Conservation (phyloP, 2,329 filamentous ascomycete species). For the Fusarium sp. region DNA sequence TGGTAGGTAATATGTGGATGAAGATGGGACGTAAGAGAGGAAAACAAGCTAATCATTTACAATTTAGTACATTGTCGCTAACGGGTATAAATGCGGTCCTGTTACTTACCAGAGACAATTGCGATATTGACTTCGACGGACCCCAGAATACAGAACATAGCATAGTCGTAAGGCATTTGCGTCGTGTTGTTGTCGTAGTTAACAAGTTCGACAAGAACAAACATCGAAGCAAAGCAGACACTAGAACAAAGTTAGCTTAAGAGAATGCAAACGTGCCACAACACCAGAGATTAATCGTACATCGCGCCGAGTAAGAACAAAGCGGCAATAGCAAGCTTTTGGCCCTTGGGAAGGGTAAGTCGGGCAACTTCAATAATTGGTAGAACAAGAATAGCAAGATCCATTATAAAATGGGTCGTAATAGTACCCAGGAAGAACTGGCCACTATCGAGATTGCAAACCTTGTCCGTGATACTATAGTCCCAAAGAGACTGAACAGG, state of each 20-base stretch:
- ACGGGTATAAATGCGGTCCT: neutral
- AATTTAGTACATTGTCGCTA: neutral
- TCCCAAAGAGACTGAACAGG: constrained; percentile 52
- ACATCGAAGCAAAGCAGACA: constrained; percentile 33
- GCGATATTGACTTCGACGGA: constrained; percentile 39
- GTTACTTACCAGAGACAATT: constrained; percentile 34
- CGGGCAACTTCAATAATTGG: constrained; percentile 40
- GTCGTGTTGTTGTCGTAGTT: constrained; percentile 17
- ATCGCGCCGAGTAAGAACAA: constrained; percentile 17
- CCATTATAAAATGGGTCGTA: constrained; percentile 49
- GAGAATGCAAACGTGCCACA: fast-evolving
- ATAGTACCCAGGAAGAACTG: constrained; percentile 51
- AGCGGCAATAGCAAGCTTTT: constrained; percentile 16
- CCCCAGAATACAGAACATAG: constrained; percentile 27
- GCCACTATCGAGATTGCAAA: constrained; percentile 47
- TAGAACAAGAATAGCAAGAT: constrained; percentile 48
- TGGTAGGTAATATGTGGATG: constrained; percentile 22
- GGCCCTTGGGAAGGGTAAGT: neutral
- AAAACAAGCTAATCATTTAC: constrained; percentile 25
- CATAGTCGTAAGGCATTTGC: constrained; percentile 40
- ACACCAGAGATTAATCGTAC: neutral
- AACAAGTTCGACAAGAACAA: constrained; percentile 19
- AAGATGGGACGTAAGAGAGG: constrained; percentile 40
- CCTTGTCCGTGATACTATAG: constrained; percentile 38
- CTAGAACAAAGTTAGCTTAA: neutral